Percentiles rank a stretch among this genome's conserved stretches.
phyloP scores from a whole-genome alignment of 495 filamentous ascomycete genomes.

The Filosporella fistucella region DNA sequence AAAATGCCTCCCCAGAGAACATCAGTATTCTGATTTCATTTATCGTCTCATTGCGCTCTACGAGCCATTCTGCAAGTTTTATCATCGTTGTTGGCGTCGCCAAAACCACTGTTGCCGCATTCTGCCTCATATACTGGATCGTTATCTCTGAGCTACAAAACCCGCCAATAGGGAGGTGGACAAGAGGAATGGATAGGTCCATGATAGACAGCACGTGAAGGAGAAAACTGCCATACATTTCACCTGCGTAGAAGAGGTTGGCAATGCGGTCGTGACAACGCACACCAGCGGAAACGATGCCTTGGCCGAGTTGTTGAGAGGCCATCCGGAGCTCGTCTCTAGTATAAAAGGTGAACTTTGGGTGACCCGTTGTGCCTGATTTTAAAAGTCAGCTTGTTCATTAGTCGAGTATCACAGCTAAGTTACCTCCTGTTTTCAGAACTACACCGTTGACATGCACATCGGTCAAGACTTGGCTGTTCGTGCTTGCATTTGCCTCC shows the following conservation, averaged over 20 bases:
- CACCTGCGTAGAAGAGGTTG: not conserved
- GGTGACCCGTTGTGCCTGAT: not conserved
- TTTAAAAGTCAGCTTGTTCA: not conserved
- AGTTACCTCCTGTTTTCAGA: not conserved
- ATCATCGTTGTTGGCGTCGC: not conserved
- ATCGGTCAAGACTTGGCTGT: not conserved
- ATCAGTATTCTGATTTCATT: not conserved
- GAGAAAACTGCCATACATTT: not conserved
- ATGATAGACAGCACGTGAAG: not conserved
- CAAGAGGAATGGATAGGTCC: not conserved
- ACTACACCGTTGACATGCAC: not conserved
- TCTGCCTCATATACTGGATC: not conserved
- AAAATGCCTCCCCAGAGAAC: constrained; percentile 6
- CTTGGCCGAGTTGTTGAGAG: not conserved
- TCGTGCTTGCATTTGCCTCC: not conserved
- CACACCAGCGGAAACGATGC: not conserved
- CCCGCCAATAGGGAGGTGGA: constrained; percentile 4
- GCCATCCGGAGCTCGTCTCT: not conserved
- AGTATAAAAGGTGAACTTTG: not conserved
- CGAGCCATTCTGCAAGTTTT: not conserved
- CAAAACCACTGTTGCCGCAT: not conserved
- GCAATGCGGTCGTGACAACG: not conserved
- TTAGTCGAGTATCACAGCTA: not conserved
- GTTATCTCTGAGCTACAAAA: not conserved
- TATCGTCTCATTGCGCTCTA: constrained; percentile 2